Conservation (phyloP, 331 rosid genomes). For the Malus hybrid region DNA sequence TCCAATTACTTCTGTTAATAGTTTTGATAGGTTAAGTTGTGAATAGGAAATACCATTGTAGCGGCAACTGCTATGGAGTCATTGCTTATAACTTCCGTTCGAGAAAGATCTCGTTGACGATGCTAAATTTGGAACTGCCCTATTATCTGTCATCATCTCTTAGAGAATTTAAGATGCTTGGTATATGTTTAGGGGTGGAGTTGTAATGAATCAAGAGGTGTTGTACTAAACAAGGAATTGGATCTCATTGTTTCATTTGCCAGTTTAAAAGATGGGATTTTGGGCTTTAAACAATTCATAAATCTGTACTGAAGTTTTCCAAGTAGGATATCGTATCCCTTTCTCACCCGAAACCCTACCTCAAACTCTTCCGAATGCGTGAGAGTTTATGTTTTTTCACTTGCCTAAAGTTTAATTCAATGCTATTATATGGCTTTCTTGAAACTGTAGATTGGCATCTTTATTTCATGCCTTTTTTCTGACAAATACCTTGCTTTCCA, state of each 20-base stretch:
- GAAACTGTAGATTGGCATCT: constrained; percentile 11
- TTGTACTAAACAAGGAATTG: not conserved
- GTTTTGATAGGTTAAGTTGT: not conserved
- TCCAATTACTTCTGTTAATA: not conserved
- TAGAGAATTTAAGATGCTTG: not conserved
- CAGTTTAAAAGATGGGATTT: not conserved
- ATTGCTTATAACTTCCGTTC: not conserved
- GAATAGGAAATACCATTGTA: not conserved
- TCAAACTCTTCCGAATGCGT: not conserved
- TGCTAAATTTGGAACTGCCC: not conserved
- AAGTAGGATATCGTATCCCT: not conserved
- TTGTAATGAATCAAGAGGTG: not conserved
- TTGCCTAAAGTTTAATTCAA: not conserved
- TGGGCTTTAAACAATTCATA: not conserved
- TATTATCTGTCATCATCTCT: not conserved
- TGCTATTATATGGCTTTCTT: constrained; percentile 1
- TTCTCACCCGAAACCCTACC: not conserved
- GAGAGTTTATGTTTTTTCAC: not conserved
- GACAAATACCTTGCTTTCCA: constrained; percentile 13
- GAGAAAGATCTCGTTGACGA: not conserved
- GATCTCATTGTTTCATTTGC: not conserved
- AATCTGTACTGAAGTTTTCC: not conserved
- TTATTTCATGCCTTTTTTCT: not conserved
- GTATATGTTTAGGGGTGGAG: not conserved
- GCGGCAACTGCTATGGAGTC: not conserved